A percentile compares a stretch with the other conserved stretches of the same genome.
These are phyloP conservation scores for Dictyostelium purpureum DNA, from an alignment of 78 protist genomes.

Conservation along the genomic window DNA sequence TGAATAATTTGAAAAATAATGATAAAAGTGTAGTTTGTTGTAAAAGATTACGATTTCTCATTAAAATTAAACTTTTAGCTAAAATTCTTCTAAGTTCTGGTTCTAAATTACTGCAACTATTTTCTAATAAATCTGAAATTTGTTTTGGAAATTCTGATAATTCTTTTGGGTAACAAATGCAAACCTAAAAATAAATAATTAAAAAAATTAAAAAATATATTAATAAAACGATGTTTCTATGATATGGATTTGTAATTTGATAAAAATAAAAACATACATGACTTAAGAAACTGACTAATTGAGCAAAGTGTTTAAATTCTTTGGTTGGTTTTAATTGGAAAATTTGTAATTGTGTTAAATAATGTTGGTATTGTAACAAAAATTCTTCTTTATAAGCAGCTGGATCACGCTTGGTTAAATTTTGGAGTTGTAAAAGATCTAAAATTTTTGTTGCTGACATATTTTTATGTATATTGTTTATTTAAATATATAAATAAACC, in stretches of 20 bases:
- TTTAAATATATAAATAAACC: too few species aligned
- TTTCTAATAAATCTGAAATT: conserved; percentile 75
- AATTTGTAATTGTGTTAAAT: conserved; percentile 61
- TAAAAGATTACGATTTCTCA: conserved; percentile 78
- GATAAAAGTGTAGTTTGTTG: conserved; percentile 45
- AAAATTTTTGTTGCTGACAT: conserved; percentile 53
- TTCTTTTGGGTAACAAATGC: conserved; percentile 80
- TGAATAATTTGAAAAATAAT: conserved; percentile 93
- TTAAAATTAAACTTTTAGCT: conserved; percentile 80
- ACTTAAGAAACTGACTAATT: conserved; percentile 75
- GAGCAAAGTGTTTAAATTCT: conserved; percentile 58
- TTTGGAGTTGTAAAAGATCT: conserved; percentile 88
- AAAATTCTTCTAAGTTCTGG: conserved; percentile 73
- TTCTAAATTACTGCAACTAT: conserved; percentile 56
- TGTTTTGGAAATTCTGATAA: conserved; percentile 48
- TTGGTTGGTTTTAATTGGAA: conserved; percentile 83
- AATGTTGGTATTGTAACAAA: conserved; percentile 85
- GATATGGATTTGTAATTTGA: background rate
- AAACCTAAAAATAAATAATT: conserved; percentile 63
- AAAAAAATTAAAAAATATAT: background rate
- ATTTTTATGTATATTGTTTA: too few species aligned
- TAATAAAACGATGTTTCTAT: background rate
- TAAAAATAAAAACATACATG: conserved; percentile 39
- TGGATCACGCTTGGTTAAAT: conserved; percentile 88
- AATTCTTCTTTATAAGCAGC: conserved; percentile 91